phyloP scores from a whole-genome alignment of 495 filamentous ascomycete species.

The Polyplosphaeria fusca region DNA sequence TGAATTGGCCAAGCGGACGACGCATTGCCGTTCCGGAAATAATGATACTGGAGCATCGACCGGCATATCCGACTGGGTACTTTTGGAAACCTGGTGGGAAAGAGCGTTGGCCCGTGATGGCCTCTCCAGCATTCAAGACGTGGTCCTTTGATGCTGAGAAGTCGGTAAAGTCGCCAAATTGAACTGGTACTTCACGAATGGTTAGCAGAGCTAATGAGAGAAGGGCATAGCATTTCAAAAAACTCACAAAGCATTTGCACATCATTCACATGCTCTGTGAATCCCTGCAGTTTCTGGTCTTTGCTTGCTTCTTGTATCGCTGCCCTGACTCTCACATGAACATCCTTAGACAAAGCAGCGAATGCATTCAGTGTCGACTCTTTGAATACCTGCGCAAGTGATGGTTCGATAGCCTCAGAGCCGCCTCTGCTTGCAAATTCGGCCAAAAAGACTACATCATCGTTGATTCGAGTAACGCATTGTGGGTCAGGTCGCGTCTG shows the following conservation, averaged over 20 bases:
- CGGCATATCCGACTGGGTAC: conserved; percentile 55
- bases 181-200: conserved; percentile 36
- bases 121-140: conserved; percentile 28
- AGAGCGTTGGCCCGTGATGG: conserved; percentile 30
- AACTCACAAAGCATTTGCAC: conserved; percentile 31
- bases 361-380: conserved; percentile 19
- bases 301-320: conserved; percentile 12
- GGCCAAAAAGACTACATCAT: conserved; percentile 14
- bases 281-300: neutral
- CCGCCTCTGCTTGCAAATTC: neutral
- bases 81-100: conserved; percentile 32
- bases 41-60: conserved; percentile 74
- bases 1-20: conserved; percentile 34
- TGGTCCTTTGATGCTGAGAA: conserved; percentile 33
- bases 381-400: neutral
- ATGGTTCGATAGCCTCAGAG: neutral
- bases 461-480: conserved; percentile 11
- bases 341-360: conserved; percentile 18
- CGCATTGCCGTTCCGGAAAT: conserved; percentile 64
- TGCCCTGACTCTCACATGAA: conserved; percentile 10
- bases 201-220: too few species aligned
- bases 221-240: too few species aligned
- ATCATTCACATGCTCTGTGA: conserved; percentile 3
- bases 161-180: conserved; percentile 39
- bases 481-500: neutral